phyloP scores from a whole-genome alignment of 176 grass and related monocot species.

The Luzula sylvatica region DNA sequence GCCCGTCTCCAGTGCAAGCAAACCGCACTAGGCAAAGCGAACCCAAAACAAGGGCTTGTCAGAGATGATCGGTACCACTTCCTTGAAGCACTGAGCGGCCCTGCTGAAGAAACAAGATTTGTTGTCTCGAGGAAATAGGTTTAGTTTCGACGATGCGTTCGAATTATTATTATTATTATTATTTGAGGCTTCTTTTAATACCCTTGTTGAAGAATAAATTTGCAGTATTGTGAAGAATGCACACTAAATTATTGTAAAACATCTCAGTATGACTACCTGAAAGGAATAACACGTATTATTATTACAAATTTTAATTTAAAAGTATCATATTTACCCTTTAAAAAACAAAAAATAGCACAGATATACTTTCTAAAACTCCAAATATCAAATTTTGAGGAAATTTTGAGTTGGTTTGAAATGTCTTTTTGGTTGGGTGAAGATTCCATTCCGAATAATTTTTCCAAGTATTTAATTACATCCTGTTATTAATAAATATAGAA shows the following conservation, averaged over 20 bases:
- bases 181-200: constrained; percentile 29
- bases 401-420: constrained; percentile 46
- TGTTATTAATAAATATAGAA: no score
- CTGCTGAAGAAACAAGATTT: constrained; percentile 65
- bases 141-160: constrained; percentile 48
- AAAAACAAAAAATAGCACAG: no score
- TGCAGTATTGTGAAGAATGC: constrained; percentile 73
- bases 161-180: no score
- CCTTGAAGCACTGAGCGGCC: constrained; percentile 69
- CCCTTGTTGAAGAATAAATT: constrained; percentile 67
- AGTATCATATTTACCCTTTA: no score
- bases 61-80: constrained; percentile 47
- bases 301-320: no score
- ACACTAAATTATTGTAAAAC: constrained; percentile 88
- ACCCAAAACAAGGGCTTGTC: constrained; percentile 72
- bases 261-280: constrained; percentile 72
- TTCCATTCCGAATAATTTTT: constrained; percentile 87
- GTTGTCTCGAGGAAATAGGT: constrained; percentile 58
- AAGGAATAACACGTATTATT: no score
- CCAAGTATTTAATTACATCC: constrained; percentile 94
- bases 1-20: constrained; percentile 64
- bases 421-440: constrained; percentile 45
- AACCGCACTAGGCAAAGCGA: constrained; percentile 74
- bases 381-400: constrained; percentile 30
- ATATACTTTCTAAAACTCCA: no score